Percentiles rank a stretch among this genome's conserved stretches.
phyloP scores from a whole-genome alignment of 2,329 filamentous ascomycete species.

The Cytospora schulzeri region DNA sequence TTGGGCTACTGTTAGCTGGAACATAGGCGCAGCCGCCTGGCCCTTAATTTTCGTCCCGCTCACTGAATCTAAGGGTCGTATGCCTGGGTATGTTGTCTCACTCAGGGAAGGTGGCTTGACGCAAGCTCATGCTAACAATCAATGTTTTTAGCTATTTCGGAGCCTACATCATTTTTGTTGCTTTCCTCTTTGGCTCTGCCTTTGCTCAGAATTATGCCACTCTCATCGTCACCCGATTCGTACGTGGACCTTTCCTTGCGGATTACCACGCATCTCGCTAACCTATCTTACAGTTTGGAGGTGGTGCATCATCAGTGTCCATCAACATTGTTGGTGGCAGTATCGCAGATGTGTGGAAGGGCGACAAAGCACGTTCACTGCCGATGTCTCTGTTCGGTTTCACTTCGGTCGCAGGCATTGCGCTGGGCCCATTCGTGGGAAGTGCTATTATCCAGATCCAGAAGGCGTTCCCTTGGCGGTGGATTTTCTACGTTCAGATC shows the following conservation, averaged over 20 bases:
- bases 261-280: background rate
- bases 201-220: slow-evolving; percentile 24
- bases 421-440: slow-evolving; percentile 22
- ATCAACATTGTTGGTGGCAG: slow-evolving; percentile 25
- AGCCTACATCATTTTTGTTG: slow-evolving; percentile 24
- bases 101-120: background rate
- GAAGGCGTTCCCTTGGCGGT: slow-evolving; percentile 36
- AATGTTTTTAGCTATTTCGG: slow-evolving; percentile 12
- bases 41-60: slow-evolving; percentile 23
- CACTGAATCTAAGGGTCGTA: slow-evolving; percentile 21
- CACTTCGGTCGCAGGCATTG: slow-evolving; percentile 25
- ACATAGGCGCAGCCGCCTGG: slow-evolving; percentile 24
- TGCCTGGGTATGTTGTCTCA: slow-evolving; percentile 19
- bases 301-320: slow-evolving; percentile 22
- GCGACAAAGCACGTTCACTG: slow-evolving; percentile 22
- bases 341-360: slow-evolving; percentile 27
- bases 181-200: slow-evolving; percentile 23
- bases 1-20: slow-evolving; percentile 26
- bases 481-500: slow-evolving; percentile 67
- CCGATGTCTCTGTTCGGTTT: slow-evolving; percentile 25
- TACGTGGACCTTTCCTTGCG: background rate
- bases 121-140: background rate
- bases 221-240: slow-evolving; percentile 20
- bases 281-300: slow-evolving; percentile 13
- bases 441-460: slow-evolving; percentile 22